Percentiles rank a stretch among this genome's conserved stretches.
phyloP scores from a whole-genome alignment of 1,284 basidiomycete genomes.

The Marasmius oreades region DNA sequence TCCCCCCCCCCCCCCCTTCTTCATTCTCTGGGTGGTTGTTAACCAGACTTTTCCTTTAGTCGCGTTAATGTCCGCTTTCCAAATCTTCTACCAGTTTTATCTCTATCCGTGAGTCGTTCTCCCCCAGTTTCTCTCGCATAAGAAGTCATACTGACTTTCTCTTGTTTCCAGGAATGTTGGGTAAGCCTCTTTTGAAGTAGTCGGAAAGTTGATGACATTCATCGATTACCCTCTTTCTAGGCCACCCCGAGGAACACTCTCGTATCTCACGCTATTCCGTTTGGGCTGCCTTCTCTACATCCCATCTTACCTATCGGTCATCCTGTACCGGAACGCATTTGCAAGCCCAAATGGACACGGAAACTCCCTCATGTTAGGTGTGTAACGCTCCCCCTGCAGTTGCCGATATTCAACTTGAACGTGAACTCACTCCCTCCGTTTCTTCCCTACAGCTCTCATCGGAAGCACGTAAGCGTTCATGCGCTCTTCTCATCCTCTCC shows the following conservation, averaged over 20 bases:
- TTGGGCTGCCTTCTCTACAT: constrained; percentile 1
- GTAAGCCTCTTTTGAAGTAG: constrained; percentile 30
- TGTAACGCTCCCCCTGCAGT: too few species aligned
- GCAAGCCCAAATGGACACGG: neutral
- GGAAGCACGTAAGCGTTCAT: constrained; percentile 55
- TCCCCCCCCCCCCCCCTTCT: neutral
- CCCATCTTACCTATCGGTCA: neutral
- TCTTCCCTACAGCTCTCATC: neutral
- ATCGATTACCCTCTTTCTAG: constrained; percentile 20
- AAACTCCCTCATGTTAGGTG: constrained; percentile 13
- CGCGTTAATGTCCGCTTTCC: constrained; percentile 76
- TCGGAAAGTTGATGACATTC: neutral
- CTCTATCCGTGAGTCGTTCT: constrained; percentile 71
- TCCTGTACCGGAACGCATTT: neutral
- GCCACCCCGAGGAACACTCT: constrained; percentile 73
- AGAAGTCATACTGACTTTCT: constrained; percentile 16
- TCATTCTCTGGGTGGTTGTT: neutral
- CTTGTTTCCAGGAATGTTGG: constrained; percentile 45
- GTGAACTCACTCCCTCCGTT: constrained; percentile 24
- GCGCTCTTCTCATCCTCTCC: constrained; percentile 22
- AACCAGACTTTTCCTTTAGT: constrained; percentile 37
- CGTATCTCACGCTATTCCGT: constrained; percentile 37
- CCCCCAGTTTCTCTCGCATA: neutral
- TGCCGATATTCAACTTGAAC: too few species aligned
- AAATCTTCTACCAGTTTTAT: constrained; percentile 78